Evolutionary conservation across 331 rosid genomes (phyloP), one percentile per base, ranked within the genome.

Genomic region (Prunus yedoensis): DNA sequence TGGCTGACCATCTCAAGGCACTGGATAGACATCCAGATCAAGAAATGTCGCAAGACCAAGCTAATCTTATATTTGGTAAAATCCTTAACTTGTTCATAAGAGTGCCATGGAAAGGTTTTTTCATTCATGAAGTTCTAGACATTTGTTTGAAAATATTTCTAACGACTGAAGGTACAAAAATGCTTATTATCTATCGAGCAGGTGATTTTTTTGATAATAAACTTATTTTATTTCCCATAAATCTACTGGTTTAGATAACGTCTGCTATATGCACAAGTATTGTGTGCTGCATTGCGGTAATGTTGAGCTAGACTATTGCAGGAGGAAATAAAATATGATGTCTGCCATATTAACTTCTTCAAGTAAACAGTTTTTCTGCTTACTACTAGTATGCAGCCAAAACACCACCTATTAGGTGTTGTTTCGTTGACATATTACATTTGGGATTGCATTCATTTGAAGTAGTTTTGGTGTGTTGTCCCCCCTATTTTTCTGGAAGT

Each of bases 21-120:
- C 35, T 78, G 35, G 92, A 88, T 62, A 79, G 68, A 61, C 87
- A 87, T 72, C 89, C 90, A 30, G 97, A 89, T 58, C 81, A 76
- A 77, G 90, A 85, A 66, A 70, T 87, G 72, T 30, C 46, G 17
- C 88, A 85, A 79, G 92, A 85, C 73, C 90, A 89, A 61, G 87
- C 90, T 68, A 73, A 90, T 73, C 87, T 85, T 71, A 85, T 94
- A 68, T 89, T 94, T 69, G 93, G 98, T 94, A 90, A 75, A 67
- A 28, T 17, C 27, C 60, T 45, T 41, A 41, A 35, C 66, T 49
- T 51, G 17, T 18, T 73, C 3, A 9, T 46, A 32, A 21, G 23
- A 46, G 10, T 32, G 7, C n/a, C 53, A 74, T 51, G 11, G 1
- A 74, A 46, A 59, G 17, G 2, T 18, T 10, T 64, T 0, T 25